Percentiles rank a stretch among this genome's conserved stretches.
phyloP scores from a whole-genome alignment of 164 flowering plant genomes.

The Vitis amurensis region DNA sequence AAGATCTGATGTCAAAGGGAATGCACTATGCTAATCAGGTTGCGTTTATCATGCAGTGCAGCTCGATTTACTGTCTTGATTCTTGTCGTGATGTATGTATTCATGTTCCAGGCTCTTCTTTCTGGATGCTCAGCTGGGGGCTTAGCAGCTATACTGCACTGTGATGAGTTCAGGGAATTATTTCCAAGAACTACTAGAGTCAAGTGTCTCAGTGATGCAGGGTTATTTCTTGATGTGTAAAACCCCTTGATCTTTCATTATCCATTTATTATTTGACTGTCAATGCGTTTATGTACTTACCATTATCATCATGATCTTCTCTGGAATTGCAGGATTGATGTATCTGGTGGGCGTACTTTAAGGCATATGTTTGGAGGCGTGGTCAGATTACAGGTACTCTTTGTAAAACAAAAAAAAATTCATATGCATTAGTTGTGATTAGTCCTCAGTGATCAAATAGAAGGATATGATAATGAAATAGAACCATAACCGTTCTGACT shows the following conservation, averaged over 20 bases:
- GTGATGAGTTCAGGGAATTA: constrained; percentile 27
- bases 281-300: background rate
- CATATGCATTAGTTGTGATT: background rate
- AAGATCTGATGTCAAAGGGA: constrained; percentile 72
- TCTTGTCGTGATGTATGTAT: background rate
- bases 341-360: constrained; percentile 23
- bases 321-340: constrained; percentile 16
- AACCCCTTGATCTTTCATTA: background rate
- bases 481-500: too few species aligned
- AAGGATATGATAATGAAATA: too few species aligned
- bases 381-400: constrained; percentile 21
- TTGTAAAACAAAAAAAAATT: background rate
- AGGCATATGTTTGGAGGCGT: constrained; percentile 18
- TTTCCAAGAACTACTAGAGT: constrained; percentile 23
- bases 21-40: constrained; percentile 66
- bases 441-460: background rate
- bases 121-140: constrained; percentile 40
- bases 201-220: constrained; percentile 34
- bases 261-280: background rate
- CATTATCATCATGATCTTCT: background rate
- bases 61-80: background rate
- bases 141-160: constrained; percentile 29
- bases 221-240: constrained; percentile 32
- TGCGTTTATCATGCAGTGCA: constrained; percentile 8
- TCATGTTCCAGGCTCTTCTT: constrained; percentile 31